Base-by-base conservation (phyloP, 2,329 filamentous ascomycete species). In the Pseudogymnoascus pannorum region DNA sequence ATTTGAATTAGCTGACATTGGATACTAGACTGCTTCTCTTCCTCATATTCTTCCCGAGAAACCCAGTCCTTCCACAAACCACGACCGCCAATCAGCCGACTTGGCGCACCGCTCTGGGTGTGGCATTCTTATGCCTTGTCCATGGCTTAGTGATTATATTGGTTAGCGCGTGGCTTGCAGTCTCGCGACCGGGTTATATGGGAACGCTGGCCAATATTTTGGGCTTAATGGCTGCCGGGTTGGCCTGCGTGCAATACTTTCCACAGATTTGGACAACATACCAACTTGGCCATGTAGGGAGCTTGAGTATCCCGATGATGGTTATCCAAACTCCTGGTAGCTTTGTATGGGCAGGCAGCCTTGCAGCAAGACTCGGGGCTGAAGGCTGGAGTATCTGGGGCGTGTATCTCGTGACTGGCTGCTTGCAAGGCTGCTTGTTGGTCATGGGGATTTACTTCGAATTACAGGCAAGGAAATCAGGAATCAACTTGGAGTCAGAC, bases 301-400 rank as follows among this genome's bases (percentile, higher is more conserved):
- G 92, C 72, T 77, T 99, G 68, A 96, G 91, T 70, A 94, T 99
- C 61, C 88, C 91, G 4, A 97, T 97, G 88, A 97, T 99, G 92
- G 89, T 89, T 72, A 96, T 99, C 33, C 94, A 99, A 74, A 97
- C 93, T 0, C 94, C 94, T 0, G 94, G 94, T 0, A 92, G 91
- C 63, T 87, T 96, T 67, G 77, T 99, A 5, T 97, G 96, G 76
- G 92, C 93, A 0, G 87, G 82, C 11, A 97, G 92, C 72, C 77
- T 99, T 44, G 91, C 87, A 58, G 85, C 84, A 6, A 83, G 94
- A 51, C 81, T 97, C 18, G 94, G 94, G 0, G 80, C 80, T 69
- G 85, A 82, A 33, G 93, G 93, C 0, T 99, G 94, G 94, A 97
- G 92, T 75, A 91, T 92, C 0, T 99, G 94, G 94, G 87, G 91